Base-by-base conservation (phyloP, 2,329 filamentous ascomycete genomes). In the Fusarium sp. region DNA sequence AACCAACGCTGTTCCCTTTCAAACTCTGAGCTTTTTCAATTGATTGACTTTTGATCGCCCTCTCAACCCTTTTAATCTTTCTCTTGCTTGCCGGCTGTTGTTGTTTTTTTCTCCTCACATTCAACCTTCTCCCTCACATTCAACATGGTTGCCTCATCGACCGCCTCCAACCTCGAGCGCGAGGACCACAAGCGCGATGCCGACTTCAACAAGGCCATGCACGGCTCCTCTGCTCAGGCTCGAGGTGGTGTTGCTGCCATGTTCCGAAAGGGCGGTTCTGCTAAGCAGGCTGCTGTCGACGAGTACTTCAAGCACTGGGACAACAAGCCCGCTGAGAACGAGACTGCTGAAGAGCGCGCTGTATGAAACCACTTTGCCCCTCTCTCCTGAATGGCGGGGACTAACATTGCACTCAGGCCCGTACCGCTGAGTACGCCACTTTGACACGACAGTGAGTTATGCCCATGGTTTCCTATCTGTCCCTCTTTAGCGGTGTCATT, bases 251-350 rank as follows among this genome's bases (percentile, higher is more conserved):
- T 97, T 75, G 83, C 88, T 74, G 92, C 95, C 75, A 94, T 97
- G 89, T 84, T 97, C 77, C 85, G 86, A 79, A 99, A 99, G 84
- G 90, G 96, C 80, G 71, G 76, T 29, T 77, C 84, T 29, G 93
- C 93, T 7, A 92, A 96, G 78, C 88, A 93, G 79, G 90, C 90
- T 57, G 93, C 93, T 50, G 87, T 94, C 27, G 92, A 96, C 77
- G 92, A 96, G 80, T 97, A 97, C 83, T 97, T 97, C 85, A 96
- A 96, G 86, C 93, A 97, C 80, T 97, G 92, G 92, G 93, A 97
- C 81, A 91, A 95, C 84, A 93, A 96, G 83, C 81, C 83, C 49
- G 91, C 84, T 31, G 89, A 86, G 68, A 87, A 90, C 42, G 96
- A 99, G 86, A 98, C 95, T 2, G 87, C 90, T 59, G 92, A 91